Base-by-base conservation (phyloP, 495 filamentous ascomycete genomes). In the Acidiella bohemica region DNA sequence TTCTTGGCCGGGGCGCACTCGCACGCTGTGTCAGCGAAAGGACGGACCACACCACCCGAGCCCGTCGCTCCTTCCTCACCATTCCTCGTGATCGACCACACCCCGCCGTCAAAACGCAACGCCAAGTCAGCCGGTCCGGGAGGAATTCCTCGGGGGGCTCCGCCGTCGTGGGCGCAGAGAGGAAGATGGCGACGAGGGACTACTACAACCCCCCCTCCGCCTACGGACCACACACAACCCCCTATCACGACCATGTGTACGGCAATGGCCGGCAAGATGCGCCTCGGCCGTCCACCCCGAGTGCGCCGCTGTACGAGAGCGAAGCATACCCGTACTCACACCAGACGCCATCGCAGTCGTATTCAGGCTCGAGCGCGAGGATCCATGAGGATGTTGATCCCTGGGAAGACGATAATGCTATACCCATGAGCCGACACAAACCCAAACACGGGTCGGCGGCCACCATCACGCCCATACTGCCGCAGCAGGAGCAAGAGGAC, bases 371-470 rank as follows among this genome's bases (percentile, higher is more conserved):
- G 26, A 56, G 61, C 53, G 58, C 55, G 36, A 41, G 55, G 43
- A 58, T 51, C 39, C 60, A 62, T 41, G 60, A 58, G 36, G 62
- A 57, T 42, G 53, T 63, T 49, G 64, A 67, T 56, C 52, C 65
- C 30, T 68, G 60, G 62, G 51, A 63, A 38, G 80, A 83, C 48
- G 65, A 79, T 49, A 80, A 81, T 31, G 79, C 80, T n/a, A 64
- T 84, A 30, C 70, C 67, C 38, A 59, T 75, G 36, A 61, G 60
- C 49, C 13, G 51, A 24, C 50, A 54, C 19, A 50, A 40, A n/a
- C n/a, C n/a, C n/a, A 59, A 59, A 29, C 47, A 56, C 49, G 56
- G 53, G 10, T 46, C 42, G 4, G 12, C 36, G 24, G 38, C 47
- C 7, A 41, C 42, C 18, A 26, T 42, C 2, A 42, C 24, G 11